phyloP scores from a whole-genome alignment of 169 alveolate genomes.

The Plasmodium vivax region DNA sequence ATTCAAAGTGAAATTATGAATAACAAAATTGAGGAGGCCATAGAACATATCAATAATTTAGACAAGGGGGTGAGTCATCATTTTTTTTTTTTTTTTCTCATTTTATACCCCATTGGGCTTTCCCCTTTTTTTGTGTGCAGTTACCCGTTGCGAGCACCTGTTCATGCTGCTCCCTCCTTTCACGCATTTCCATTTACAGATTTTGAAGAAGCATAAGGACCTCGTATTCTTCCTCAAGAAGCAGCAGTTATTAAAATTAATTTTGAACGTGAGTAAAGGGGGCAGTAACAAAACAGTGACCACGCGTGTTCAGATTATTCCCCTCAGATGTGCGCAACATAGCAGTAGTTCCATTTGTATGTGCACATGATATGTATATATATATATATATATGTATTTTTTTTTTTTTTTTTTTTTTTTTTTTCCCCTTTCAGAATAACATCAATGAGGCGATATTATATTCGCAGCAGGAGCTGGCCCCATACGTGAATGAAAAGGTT shows the following conservation, averaged over 20 bases:
- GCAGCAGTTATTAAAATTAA: constrained; percentile 65
- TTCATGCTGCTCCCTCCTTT: background rate
- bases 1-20: constrained; percentile 65
- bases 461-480: constrained; percentile 74
- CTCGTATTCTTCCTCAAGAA: constrained; percentile 57
- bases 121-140: background rate
- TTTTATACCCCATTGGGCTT: background rate
- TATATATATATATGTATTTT: too few species aligned
- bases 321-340: background rate
- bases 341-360: background rate
- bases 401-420: background rate
- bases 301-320: background rate
- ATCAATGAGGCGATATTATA: constrained; percentile 66
- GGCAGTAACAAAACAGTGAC: background rate
- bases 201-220: constrained; percentile 69
- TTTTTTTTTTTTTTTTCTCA: background rate
- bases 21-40: constrained; percentile 66
- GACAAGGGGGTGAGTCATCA: constrained; percentile 42
- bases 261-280: constrained; percentile 36
- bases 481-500: constrained; percentile 72
- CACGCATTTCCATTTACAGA: constrained; percentile 11
- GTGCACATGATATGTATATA: background rate
- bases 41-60: constrained; percentile 64
- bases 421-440: constrained; percentile 33
- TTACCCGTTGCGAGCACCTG: background rate